A percentile compares a stretch with the other conserved stretches of the same genome.
These are phyloP conservation scores for Solanum corneliomulleri DNA, from an alignment of 257 asterid species.

Conservation along the genomic window DNA sequence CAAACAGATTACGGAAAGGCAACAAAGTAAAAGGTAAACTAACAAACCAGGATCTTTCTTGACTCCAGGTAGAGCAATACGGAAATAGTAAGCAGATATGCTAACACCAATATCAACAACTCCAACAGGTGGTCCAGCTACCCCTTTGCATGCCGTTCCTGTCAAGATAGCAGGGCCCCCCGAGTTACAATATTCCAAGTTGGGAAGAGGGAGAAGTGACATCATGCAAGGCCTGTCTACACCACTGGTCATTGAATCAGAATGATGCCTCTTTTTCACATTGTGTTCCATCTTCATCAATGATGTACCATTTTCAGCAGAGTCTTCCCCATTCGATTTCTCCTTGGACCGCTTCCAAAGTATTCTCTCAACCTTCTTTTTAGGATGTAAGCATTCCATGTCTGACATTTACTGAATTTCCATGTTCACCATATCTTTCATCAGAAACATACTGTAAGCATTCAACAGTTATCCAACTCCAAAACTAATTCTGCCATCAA, in stretches of 20 bases:
- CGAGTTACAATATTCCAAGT: constrained; percentile 28
- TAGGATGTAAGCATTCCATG: constrained; percentile 27
- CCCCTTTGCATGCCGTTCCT: constrained; percentile 51
- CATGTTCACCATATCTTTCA: not conserved
- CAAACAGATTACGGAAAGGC: not conserved
- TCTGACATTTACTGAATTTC: not conserved
- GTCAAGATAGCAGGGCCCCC: constrained; percentile 29
- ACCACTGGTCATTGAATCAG: not conserved
- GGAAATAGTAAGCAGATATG: constrained; percentile 58
- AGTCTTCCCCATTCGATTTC: not conserved
- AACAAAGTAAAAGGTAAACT: not conserved
- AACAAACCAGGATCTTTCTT: constrained; percentile 69
- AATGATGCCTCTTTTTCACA: constrained; percentile 7
- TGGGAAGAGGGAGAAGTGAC: constrained; percentile 45
- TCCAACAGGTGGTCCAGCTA: constrained; percentile 64
- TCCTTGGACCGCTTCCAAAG: constrained; percentile 26
- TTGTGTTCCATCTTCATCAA: constrained; percentile 7
- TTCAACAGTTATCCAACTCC: not conserved
- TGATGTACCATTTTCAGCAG: constrained; percentile 3
- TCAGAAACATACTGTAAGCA: not conserved
- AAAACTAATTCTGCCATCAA: not conserved
- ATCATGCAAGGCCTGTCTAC: constrained; percentile 27
- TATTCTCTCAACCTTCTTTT: constrained; percentile 24
- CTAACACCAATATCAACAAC: constrained; percentile 59
- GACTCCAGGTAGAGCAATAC: constrained; percentile 86